Evolutionary conservation across 495 filamentous ascomycete species (phyloP), one percentile per base, ranked within the genome.

Genomic region (Trichocladium antarcticum): DNA sequence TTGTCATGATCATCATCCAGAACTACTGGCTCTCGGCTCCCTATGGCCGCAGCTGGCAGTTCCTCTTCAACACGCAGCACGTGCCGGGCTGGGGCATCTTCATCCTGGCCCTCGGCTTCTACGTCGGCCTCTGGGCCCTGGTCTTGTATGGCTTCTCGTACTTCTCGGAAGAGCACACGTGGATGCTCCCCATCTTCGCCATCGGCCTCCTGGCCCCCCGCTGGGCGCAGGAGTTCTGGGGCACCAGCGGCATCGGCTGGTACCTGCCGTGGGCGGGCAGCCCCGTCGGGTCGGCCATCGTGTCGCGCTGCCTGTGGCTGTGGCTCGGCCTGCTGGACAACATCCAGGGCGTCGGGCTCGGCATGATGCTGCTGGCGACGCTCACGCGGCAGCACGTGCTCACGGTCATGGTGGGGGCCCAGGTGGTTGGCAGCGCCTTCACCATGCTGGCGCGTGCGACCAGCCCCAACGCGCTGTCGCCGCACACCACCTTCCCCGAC

Each of bases 201-300:
- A 71, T 82, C 47, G 78, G 78, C 32, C 71, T 84, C 12, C 74
- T 75, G 17, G 74, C 77, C 1, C 81, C 81, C 0, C 68, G 79
- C 37, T 84, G 81, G 80, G 72, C 71, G 22, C 81, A 83, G 62
- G 79, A 79, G 61, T 73, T 81, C 50, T 84, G 81, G 81, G 72
- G 66, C 14, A 74, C 70, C 0, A 76, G 72, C 1, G 71, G 71
- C 29, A 70, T 80, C 53, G 81, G 78, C 5, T 54, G 64, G 28
- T 84, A 76, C 50, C 62, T 83, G 6, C 81, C 81, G 2, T 83
- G 79, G 80, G 69, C 65, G 1, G 74, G 74, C 10, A 46, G 62
- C 15, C 65, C 73, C 0, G 56, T 75, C 4, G 67, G 65, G 5
- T 72, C 72, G 34, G 73, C 81, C 0, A 54, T 82, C 2, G 53